Evolutionary conservation across 2,329 filamentous ascomycete species (phyloP), one percentile per base, ranked within the genome.

Genomic region (Diaporthe sp.): DNA sequence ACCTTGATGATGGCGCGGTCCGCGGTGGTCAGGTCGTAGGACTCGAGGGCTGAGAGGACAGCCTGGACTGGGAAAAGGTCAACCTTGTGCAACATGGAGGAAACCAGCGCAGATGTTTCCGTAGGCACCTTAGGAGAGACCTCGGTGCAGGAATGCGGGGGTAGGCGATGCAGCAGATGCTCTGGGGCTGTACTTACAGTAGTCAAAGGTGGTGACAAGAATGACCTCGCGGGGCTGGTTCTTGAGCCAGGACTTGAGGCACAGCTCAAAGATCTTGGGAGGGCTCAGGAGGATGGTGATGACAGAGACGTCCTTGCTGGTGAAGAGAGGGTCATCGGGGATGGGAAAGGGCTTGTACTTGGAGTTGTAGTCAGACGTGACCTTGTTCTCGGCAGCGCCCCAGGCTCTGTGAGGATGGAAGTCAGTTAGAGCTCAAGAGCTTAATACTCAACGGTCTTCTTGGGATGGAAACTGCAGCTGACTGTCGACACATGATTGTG

Each of bases 1-100:
- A 73, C 71, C 25, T 47, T 73, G 58, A 73, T 73, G 25, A 61
- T 47, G 22, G 71, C 49, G 6, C 71, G 58, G 15, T 73, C 71
- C 13, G 61, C 60, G 3, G 25, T 12, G 25, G 47, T 65, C 47
- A 73, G 25, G 8, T 65, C 28, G 25, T 65, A 73, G 34, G 71
- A 47, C 49, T 73, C 34, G 13, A 73, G 37, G 31, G 58, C 49
- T 2, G 58, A 42, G 25, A 34, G 58, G 20, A 73, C 58, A 44
- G 8, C 49, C 25, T 65, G 31, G 25, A 42, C 65, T 70, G 12
- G 22, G n/a, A 2, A 70, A 70, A 22, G 31, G n/a, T 70, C 65
- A 70, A 17, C 15, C 5, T 15, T 2, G 17, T 8, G 8, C 34
- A 28, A 13, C 0, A 28, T 3, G 5, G 2, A 28, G 8, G 8